A percentile compares a stretch with the other conserved stretches of the same genome.
phyloP scores from a whole-genome alignment of 2,329 filamentous ascomycete species.

The Amauroascus niger region DNA sequence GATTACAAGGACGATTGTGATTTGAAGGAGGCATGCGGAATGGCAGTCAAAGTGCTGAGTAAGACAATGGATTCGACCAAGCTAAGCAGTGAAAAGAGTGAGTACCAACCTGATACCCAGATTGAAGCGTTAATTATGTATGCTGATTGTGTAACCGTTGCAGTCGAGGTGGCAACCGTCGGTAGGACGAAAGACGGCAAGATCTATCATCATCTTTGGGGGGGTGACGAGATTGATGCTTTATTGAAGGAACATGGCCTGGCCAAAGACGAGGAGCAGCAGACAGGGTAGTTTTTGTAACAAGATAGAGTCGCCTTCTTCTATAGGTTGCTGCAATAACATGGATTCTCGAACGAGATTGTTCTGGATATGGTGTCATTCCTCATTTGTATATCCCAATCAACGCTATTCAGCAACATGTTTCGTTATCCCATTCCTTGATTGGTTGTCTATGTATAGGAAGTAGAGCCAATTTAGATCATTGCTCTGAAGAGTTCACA shows the following conservation, averaged over 20 bases:
- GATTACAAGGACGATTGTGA: slow-evolving; percentile 99
- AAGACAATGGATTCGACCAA: slow-evolving; percentile 99
- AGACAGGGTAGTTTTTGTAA: slow-evolving; percentile 41
- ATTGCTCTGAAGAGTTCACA: background rate
- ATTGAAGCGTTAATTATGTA: background rate
- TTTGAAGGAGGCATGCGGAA: slow-evolving; percentile 87
- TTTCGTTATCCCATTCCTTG: background rate
- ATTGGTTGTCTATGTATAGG: background rate
- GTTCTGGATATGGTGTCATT: background rate
- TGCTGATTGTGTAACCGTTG: slow-evolving; percentile 7
- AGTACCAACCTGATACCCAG: slow-evolving; percentile 32
- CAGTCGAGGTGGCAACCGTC: slow-evolving; percentile 97
- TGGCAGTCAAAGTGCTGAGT: slow-evolving; percentile 97
- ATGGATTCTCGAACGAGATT: slow-evolving; percentile 5
- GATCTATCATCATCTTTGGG: slow-evolving; percentile 98
- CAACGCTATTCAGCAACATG: background rate
- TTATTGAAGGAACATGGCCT: slow-evolving; percentile 91
- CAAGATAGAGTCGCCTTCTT: background rate
- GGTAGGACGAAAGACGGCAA: slow-evolving; percentile 90
- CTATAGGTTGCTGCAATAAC: slow-evolving; percentile 1
- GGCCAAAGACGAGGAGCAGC: slow-evolving; percentile 67
- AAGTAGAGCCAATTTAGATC: slow-evolving; percentile 4
- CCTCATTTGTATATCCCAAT: background rate
- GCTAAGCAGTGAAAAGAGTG: slow-evolving; percentile 97
- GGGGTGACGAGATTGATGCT: slow-evolving; percentile 87